Evolutionary conservation across 805 yeast genomes (phyloP).

Genomic region (Candida mattraensis): DNA sequence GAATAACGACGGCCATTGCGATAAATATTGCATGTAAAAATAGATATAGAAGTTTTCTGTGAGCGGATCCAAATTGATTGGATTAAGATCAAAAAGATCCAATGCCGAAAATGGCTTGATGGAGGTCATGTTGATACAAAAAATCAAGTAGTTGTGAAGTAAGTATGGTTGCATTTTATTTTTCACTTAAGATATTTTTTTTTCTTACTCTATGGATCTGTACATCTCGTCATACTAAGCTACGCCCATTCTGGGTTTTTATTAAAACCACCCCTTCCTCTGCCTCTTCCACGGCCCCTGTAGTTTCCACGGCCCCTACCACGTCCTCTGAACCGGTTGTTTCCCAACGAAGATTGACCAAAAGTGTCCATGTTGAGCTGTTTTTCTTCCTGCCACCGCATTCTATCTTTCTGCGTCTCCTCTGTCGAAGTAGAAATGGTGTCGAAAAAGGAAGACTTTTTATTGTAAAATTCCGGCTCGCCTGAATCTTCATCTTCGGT

Average conservation of each 20-base stretch:
- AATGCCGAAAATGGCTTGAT: slow-evolving; percentile 84
- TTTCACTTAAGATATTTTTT: slow-evolving; percentile 2
- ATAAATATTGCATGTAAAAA: slow-evolving; percentile 81
- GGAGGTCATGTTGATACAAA: slow-evolving; percentile 64
- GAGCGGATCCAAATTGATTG: slow-evolving; percentile 81
- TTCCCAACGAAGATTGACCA: slow-evolving; percentile 61
- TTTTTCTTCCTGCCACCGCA: slow-evolving; percentile 75
- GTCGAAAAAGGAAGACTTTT: slow-evolving; percentile 86
- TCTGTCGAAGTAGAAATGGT: slow-evolving; percentile 70
- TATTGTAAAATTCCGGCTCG: slow-evolving; percentile 59
- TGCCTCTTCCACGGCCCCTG: slow-evolving; percentile 34
- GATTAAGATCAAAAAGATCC: slow-evolving; percentile 70
- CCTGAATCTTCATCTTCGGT: slow-evolving; percentile 34
- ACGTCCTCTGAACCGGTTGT: slow-evolving; percentile 46
- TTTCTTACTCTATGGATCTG: slow-evolving; percentile 1
- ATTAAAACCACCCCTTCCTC: slow-evolving; percentile 21
- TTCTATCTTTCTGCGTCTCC: slow-evolving; percentile 38
- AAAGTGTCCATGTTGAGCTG: slow-evolving; percentile 77
- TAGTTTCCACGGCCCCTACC: slow-evolving; percentile 50
- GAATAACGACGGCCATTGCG: slow-evolving; percentile 85
- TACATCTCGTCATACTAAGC: background rate
- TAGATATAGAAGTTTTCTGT: slow-evolving; percentile 89
- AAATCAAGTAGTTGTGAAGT: background rate
- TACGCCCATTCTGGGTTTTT: slow-evolving; percentile 31
- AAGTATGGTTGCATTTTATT: no score